These are phyloP conservation scores for Salix suchowensis DNA, from an alignment of 345 rosid genomes.

Conservation along the genomic window DNA sequence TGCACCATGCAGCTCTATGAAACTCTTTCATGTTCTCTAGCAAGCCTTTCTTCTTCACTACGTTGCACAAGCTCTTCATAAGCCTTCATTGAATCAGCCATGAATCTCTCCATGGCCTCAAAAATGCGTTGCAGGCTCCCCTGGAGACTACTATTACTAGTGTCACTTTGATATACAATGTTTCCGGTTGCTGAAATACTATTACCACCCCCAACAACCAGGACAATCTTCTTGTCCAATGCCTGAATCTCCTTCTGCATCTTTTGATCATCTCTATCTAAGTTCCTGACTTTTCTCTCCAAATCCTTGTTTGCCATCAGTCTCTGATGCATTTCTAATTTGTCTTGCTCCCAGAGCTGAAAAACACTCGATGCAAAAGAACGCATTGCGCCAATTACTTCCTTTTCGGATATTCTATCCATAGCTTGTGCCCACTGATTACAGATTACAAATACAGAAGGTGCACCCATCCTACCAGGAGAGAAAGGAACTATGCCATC, in stretches of 20 bases:
- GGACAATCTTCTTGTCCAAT: conserved; percentile 67
- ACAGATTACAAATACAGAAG: conserved; percentile 84
- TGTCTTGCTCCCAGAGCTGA: conserved; percentile 83
- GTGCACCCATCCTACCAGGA: conserved; percentile 93
- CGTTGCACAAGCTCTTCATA: conserved; percentile 82
- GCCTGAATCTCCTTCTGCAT: conserved; percentile 90
- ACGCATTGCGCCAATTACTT: conserved; percentile 74
- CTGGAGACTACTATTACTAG: conserved; percentile 59
- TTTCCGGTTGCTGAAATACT: conserved; percentile 37
- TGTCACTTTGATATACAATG: conserved; percentile 66
- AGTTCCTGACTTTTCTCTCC: conserved; percentile 52
- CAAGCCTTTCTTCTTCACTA: conserved; percentile 53
- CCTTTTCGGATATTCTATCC: conserved; percentile 74
- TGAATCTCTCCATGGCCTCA: conserved; percentile 88
- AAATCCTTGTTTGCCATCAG: conserved; percentile 55
- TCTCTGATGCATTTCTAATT: conserved; percentile 42
- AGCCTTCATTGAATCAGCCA: conserved; percentile 53
- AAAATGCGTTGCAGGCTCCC: conserved; percentile 64
- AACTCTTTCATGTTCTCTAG: conserved; percentile 36
- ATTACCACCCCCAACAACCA: conserved; percentile 37
- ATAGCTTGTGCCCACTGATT: conserved; percentile 91
- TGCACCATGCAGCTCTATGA: conserved; percentile 25
- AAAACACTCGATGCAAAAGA: conserved; percentile 54
- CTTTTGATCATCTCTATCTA: conserved; percentile 80
- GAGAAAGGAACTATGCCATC: conserved; percentile 90